These are phyloP conservation scores for Globisporangium nunn DNA, from an alignment of 352 stramenopile species.

Conservation along the genomic window DNA sequence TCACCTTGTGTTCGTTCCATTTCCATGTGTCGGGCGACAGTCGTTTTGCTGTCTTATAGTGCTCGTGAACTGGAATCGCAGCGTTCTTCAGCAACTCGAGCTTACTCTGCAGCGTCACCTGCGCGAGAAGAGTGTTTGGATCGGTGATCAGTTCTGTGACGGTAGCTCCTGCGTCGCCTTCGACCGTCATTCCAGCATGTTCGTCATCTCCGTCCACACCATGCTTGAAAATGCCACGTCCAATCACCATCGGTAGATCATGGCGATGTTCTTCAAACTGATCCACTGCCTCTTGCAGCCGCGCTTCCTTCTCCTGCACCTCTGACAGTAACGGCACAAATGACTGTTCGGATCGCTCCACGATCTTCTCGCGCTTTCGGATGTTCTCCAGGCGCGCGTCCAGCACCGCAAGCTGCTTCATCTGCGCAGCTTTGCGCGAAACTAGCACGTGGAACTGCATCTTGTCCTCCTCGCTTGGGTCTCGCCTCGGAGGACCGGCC, in stretches of 20 bases:
- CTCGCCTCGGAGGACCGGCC: slow-evolving; percentile 50
- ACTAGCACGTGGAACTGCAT: slow-evolving; percentile 52
- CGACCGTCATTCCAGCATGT: background rate
- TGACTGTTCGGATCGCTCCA: slow-evolving; percentile 26
- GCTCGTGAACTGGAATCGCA: slow-evolving; percentile 37
- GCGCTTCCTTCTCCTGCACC: slow-evolving; percentile 14
- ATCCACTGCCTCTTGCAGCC: slow-evolving; percentile 22
- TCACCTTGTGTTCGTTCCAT: slow-evolving; percentile 31
- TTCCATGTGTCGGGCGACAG: slow-evolving; percentile 58
- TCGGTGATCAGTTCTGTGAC: slow-evolving; percentile 22
- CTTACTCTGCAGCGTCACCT: slow-evolving; percentile 59
- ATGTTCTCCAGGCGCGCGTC: slow-evolving; percentile 36
- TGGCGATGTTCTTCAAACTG: slow-evolving; percentile 21
- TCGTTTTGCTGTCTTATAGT: slow-evolving; percentile 47
- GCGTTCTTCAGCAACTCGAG: slow-evolving; percentile 50
- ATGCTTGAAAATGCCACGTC: slow-evolving; percentile 39
- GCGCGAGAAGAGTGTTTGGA: slow-evolving; percentile 28
- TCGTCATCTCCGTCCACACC: slow-evolving; percentile 1
- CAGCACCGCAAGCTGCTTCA: slow-evolving; percentile 43
- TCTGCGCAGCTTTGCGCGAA: slow-evolving; percentile 28
- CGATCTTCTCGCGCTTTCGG: slow-evolving; percentile 36
- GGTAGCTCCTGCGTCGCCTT: background rate
- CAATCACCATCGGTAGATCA: slow-evolving; percentile 53
- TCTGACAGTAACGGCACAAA: slow-evolving; percentile 31
- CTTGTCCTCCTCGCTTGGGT: slow-evolving; percentile 56